Percentiles rank a stretch among this genome's conserved stretches.
Conservation (phyloP, 345 rosid species). For the Hibiscus syriacus region DNA sequence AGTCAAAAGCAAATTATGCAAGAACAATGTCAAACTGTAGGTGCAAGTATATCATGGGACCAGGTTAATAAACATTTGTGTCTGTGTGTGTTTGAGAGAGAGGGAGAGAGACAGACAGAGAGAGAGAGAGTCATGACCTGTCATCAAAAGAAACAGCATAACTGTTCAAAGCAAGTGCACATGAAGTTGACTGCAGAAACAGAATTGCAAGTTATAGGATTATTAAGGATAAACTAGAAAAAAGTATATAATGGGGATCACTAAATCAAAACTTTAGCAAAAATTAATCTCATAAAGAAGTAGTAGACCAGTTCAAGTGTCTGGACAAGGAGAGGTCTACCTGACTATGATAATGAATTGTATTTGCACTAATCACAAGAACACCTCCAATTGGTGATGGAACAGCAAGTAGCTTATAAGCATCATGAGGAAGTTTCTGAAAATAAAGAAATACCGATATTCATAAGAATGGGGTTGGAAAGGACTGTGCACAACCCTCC, state of each 20-base stretch:
- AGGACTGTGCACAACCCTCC: neutral
- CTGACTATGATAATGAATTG: conserved; percentile 94
- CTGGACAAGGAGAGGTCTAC: conserved; percentile 24
- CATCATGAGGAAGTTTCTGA: conserved; percentile 97
- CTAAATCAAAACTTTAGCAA: neutral
- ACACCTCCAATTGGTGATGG: conserved; percentile 98
- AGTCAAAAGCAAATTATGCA: neutral
- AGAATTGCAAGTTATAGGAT: conserved; percentile 9
- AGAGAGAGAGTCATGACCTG: conserved; percentile 45
- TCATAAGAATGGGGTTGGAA: neutral
- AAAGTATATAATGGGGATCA: neutral
- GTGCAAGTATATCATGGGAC: neutral
- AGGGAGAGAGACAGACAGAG: too few relatives aligned
- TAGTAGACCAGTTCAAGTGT: neutral
- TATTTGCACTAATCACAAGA: conserved; percentile 76
- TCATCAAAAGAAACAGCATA: conserved; percentile 69
- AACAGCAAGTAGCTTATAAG: conserved; percentile 91
- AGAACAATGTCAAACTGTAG: neutral
- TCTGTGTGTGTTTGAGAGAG: neutral
- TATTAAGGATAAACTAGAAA: neutral
- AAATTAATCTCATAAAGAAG: neutral
- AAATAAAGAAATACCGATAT: conserved; percentile 12
- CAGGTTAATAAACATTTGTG: neutral
- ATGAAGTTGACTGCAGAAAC: conserved; percentile 78
- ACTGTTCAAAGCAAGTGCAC: conserved; percentile 77